Base-by-base conservation (phyloP, 192 early-diverging fungal species). In the Ambispora gerdemannii region DNA sequence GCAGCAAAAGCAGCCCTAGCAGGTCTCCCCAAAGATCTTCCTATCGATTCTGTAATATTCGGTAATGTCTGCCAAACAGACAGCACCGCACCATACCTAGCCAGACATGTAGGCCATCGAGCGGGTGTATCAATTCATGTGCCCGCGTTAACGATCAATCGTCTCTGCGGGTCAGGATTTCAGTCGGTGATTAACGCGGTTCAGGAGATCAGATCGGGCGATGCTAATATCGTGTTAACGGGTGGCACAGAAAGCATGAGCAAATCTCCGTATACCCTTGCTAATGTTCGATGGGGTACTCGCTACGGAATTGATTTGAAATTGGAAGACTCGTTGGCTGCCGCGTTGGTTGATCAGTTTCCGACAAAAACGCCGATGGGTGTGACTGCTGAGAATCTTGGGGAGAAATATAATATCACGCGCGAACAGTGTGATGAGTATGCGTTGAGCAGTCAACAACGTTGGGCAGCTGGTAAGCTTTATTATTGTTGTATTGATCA, bases 111-210 rank as follows among this genome's bases (percentile, higher is more conserved):
- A 60, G 94, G 96, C 55, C 91, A 91, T 58, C 91, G 95, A 43
- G 87, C 92, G 22, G 90, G 91, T 15, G 81, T 96, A 8, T 89
- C 91, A 3, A 84, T 96, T 71, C 77, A 88, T n/a, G 84, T 92
- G 19, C 93, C 94, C 1, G 96, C 94, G 1, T 79, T 91, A 64
- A 96, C 94, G 3, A 87, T 98, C 75, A 98, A 98, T 85, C 89
- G 96, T 25, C 91, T 98, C 27, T 98, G 96, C 77, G 95, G 95
- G 17, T 95, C 93, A 3, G 96, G 96, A 19, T 95, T 98, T 86
- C 94, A 98, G 81, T 78, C 91, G 49, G 90, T 98, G 63, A 91
- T 98, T 74, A 93, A 90, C 68, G 93, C 86, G n/a, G 92, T 89
- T 19, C 96, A 97, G 63, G 95, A 98, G 70, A 97, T 98, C 75